Evolutionary conservation across 495 filamentous ascomycete species (phyloP).

Genomic region (Lindgomyces ingoldianus): DNA sequence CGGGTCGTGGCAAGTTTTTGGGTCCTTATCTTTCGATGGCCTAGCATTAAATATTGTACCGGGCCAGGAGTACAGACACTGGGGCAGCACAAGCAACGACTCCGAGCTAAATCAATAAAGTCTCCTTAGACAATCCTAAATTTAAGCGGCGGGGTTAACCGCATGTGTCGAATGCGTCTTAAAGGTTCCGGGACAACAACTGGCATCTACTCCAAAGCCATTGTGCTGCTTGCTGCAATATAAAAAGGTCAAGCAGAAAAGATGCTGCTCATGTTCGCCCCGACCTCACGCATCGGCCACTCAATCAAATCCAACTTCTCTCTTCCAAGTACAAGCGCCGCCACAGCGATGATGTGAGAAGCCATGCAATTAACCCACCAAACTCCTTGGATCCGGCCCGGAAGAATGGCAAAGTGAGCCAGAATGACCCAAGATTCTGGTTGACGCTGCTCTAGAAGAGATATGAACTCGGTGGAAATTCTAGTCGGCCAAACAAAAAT

Average conservation of each 20-base stretch:
- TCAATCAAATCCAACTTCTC: slow-evolving; percentile 20
- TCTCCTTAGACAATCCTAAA: too few relatives aligned
- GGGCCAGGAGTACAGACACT: too few relatives aligned
- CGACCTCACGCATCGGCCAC: slow-evolving; percentile 22
- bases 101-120: too few relatives aligned
- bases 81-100: too few relatives aligned
- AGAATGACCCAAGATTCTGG: slow-evolving; percentile 30
- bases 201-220: too few relatives aligned
- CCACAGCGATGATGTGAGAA: slow-evolving; percentile 18
- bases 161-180: too few relatives aligned
- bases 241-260: neutral
- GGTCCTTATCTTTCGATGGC: too few relatives aligned
- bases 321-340: slow-evolving; percentile 18
- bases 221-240: too few relatives aligned
- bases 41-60: too few relatives aligned
- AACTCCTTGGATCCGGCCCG: neutral
- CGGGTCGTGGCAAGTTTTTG: too few relatives aligned
- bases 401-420: slow-evolving; percentile 32
- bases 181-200: too few relatives aligned
- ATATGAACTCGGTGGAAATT: slow-evolving; percentile 12
- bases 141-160: too few relatives aligned
- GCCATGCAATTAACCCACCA: slow-evolving; percentile 25
- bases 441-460: slow-evolving; percentile 7
- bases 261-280: slow-evolving; percentile 7
- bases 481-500: slow-evolving; percentile 12